These are phyloP conservation scores for Penicillium cataractarum DNA, from an alignment of 495 filamentous ascomycete species.

Conservation along the genomic window DNA sequence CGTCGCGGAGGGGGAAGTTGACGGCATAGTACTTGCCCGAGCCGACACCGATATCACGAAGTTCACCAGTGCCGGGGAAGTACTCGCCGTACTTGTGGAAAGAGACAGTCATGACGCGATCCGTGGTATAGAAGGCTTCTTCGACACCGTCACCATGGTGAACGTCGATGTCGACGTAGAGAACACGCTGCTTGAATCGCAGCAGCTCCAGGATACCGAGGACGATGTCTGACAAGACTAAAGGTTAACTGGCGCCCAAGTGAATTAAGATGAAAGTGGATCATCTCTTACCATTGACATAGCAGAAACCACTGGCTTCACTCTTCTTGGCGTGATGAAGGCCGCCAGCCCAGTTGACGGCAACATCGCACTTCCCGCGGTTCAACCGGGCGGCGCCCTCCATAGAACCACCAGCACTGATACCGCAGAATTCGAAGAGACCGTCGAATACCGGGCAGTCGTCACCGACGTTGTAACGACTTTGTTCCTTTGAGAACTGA, in stretches of 20 bases:
- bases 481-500: conserved; percentile 84
- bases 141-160: conserved; percentile 98
- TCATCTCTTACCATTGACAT: conserved; percentile 81
- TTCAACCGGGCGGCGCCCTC: conserved; percentile 93
- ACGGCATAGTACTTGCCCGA: conserved; percentile 91
- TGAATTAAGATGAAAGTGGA: too few species aligned
- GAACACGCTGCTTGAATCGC: conserved; percentile 86
- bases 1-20: conserved; percentile 95
- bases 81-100: conserved; percentile 99
- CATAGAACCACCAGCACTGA: conserved; percentile 96
- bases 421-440: conserved; percentile 96
- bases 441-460: conserved; percentile 98
- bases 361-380: conserved; percentile 92
- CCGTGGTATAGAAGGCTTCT: conserved; percentile 96
- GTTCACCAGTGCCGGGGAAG: conserved; percentile 95
- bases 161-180: conserved; percentile 98
- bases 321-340: conserved; percentile 97
- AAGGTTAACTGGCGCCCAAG: conserved; percentile 8
- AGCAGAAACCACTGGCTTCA: conserved; percentile 97
- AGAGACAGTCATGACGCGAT: conserved; percentile 96
- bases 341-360: conserved; percentile 96
- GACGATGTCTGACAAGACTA: conserved; percentile 78
- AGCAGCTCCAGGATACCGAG: conserved; percentile 95
- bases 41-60: conserved; percentile 93
- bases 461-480: conserved; percentile 96